These are phyloP conservation scores for Suillus luteus DNA, from an alignment of 768 basidiomycete genomes.

Conservation along the genomic window DNA sequence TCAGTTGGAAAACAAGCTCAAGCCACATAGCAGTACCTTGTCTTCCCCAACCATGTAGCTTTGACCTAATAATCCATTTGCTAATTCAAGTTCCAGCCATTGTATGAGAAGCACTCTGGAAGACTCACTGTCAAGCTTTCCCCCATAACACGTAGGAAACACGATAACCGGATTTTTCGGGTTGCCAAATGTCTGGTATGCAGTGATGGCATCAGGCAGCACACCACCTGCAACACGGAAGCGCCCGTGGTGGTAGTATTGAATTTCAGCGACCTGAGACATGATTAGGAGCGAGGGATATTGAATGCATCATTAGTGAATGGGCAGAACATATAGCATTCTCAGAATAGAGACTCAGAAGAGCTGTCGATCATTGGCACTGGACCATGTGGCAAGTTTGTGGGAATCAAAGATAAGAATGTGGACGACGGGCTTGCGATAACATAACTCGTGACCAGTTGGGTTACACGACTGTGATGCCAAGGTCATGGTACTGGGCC, in stretches of 20 bases:
- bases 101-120: not conserved
- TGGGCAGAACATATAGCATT: not conserved
- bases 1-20: not conserved
- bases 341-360: not conserved
- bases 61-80: conserved; percentile 41
- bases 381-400: conserved; percentile 12
- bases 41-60: conserved; percentile 52
- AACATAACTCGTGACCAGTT: not conserved
- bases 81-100: conserved; percentile 17
- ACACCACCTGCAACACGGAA: conserved; percentile 54
- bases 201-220: conserved; percentile 59
- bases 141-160: conserved; percentile 62
- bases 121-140: conserved; percentile 49
- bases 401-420: conserved; percentile 8
- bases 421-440: conserved; percentile 1
- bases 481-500: not conserved
- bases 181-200: conserved; percentile 58
- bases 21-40: conserved; percentile 38
- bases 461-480: not conserved
- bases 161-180: conserved; percentile 57
- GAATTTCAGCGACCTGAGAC: conserved; percentile 34
- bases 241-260: conserved; percentile 56
- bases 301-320: not conserved
- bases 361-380: not conserved
- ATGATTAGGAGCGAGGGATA: conserved; percentile 14